Conservation (phyloP, 2,329 filamentous ascomycete genomes). For the Fonsecaea monophora region DNA sequence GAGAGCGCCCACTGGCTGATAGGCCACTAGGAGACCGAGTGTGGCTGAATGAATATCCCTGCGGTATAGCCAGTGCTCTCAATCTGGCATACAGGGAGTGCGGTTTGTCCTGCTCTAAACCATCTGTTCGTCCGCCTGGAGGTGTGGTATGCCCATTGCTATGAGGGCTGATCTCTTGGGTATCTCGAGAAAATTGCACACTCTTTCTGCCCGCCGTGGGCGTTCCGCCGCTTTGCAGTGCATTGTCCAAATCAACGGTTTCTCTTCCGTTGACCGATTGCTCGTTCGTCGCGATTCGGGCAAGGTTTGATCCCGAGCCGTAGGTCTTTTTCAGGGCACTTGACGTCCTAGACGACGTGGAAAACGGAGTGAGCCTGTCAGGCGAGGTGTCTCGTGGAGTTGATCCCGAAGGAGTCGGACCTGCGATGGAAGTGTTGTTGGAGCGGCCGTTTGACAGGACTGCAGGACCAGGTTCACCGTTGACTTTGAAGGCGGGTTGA, state of each 20-base stretch:
- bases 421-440: neutral
- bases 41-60: constrained; percentile 54
- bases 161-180: constrained; percentile 57
- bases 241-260: constrained; percentile 21
- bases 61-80: constrained; percentile 71
- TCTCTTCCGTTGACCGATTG: constrained; percentile 23
- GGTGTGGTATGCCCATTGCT: constrained; percentile 63
- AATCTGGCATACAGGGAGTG: constrained; percentile 79
- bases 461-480: constrained; percentile 31
- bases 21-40: constrained; percentile 57
- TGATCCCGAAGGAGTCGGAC: constrained; percentile 12
- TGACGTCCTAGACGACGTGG: constrained; percentile 20
- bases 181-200: constrained; percentile 75
- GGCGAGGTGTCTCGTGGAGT: constrained; percentile 27
- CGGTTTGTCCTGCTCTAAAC: constrained; percentile 67
- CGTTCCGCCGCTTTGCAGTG: constrained; percentile 25
- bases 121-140: constrained; percentile 59
- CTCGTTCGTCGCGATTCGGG: constrained; percentile 21
- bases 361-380: constrained; percentile 25
- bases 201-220: constrained; percentile 52
- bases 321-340: constrained; percentile 26
- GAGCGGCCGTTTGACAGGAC: constrained; percentile 20
- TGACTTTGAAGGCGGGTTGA: constrained; percentile 18
- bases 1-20: constrained; percentile 48
- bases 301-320: constrained; percentile 16